phyloP scores from a whole-genome alignment of 2,329 filamentous ascomycete genomes.

The Cladosporium cucumerinum region DNA sequence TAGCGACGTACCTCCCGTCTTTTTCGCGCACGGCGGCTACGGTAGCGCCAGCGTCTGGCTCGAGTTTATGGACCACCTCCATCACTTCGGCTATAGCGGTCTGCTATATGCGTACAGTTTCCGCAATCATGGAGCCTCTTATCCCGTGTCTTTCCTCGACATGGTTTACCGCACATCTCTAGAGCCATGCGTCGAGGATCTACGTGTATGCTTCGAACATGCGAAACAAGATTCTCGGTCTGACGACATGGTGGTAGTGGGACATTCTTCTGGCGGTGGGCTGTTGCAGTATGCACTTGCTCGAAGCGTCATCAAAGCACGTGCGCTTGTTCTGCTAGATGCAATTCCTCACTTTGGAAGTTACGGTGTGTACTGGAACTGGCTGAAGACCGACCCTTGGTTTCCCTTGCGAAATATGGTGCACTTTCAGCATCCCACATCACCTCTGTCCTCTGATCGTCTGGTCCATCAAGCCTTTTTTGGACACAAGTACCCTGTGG shows the following conservation, averaged over 20 bases:
- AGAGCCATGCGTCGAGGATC: conserved; percentile 44
- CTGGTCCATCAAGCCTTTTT: conserved; percentile 53
- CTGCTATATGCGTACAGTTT: conserved; percentile 53
- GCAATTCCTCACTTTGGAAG: conserved; percentile 25
- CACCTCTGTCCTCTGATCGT: conserved; percentile 50
- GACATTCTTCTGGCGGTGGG: conserved; percentile 53
- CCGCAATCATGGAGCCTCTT: conserved; percentile 53
- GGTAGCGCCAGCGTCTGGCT: conserved; percentile 54
- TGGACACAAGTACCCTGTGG: conserved; percentile 41
- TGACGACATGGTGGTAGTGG: conserved; percentile 40
- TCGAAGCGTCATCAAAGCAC: conserved; percentile 28
- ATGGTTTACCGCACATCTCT: conserved; percentile 50
- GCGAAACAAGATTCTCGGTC: conserved; percentile 24
- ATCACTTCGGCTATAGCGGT: conserved; percentile 38
- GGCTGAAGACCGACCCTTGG: conserved; percentile 47
- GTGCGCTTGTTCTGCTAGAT: conserved; percentile 15
- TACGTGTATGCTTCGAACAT: conserved; percentile 41
- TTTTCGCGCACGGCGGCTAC: conserved; percentile 56
- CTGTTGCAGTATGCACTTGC: conserved; percentile 48
- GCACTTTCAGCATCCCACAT: conserved; percentile 50
- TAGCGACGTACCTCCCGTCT: conserved; percentile 36
- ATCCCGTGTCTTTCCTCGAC: conserved; percentile 48
- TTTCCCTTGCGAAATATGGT: conserved; percentile 48
- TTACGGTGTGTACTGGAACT: conserved; percentile 45
- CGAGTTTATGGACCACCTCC: conserved; percentile 51